A percentile compares a stretch with the other conserved stretches of the same genome.
Conservation (phyloP, 306 rosid species). For the Vigna trinervia region DNA sequence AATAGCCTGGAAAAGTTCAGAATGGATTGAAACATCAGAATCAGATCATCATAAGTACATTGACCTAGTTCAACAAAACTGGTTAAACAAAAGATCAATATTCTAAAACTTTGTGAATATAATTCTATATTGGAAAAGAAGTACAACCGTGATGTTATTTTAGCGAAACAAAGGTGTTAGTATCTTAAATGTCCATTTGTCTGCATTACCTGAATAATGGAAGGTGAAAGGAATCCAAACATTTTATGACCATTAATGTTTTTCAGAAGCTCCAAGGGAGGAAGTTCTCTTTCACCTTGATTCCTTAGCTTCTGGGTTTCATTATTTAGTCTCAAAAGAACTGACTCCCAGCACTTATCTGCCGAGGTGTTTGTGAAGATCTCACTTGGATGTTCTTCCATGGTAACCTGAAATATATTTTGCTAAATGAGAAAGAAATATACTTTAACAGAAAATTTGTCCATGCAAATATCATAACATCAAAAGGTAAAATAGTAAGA, state of each 20-base stretch:
- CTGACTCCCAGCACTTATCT: slow-evolving; percentile 77
- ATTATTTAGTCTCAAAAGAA: slow-evolving; percentile 54
- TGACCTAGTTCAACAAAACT: slow-evolving; percentile 26
- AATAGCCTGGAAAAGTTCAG: slow-evolving; percentile 57
- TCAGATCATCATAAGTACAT: slow-evolving; percentile 12
- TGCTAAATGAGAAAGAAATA: slow-evolving; percentile 6
- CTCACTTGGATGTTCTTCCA: slow-evolving; percentile 69
- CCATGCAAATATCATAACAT: background rate
- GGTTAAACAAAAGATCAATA: background rate
- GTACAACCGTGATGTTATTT: background rate
- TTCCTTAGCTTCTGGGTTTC: slow-evolving; percentile 53
- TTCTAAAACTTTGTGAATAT: background rate
- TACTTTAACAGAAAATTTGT: slow-evolving; percentile 31
- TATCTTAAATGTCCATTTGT: slow-evolving; percentile 17
- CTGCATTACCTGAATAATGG: slow-evolving; percentile 64
- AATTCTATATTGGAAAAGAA: slow-evolving; percentile 1
- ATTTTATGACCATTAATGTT: slow-evolving; percentile 67
- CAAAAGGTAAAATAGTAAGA: background rate
- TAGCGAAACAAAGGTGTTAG: background rate
- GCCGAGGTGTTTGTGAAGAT: slow-evolving; percentile 57
- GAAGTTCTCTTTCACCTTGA: slow-evolving; percentile 49
- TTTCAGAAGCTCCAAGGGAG: slow-evolving; percentile 52
- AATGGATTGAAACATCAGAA: slow-evolving; percentile 32
- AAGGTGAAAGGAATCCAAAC: slow-evolving; percentile 82
- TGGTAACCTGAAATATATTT: slow-evolving; percentile 66